These are phyloP conservation scores for Annulohypoxylon bovei DNA, from an alignment of 495 filamentous ascomycete species.

Conservation along the genomic window DNA sequence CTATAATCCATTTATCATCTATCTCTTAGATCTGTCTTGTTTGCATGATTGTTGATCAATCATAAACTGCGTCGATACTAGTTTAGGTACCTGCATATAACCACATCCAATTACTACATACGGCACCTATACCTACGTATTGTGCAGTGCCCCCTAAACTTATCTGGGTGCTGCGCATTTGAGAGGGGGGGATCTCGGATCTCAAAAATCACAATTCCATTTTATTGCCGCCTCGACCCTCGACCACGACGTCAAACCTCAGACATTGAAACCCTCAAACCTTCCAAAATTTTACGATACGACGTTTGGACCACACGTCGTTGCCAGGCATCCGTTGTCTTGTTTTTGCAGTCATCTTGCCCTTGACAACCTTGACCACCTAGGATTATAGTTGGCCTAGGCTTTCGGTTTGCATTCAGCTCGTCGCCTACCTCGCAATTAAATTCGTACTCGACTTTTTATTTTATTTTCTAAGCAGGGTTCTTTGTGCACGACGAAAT, in stretches of 20 bases:
- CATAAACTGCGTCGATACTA: constrained; percentile 10
- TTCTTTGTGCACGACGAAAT: constrained; percentile 7
- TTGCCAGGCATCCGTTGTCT: not conserved
- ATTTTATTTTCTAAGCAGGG: not conserved
- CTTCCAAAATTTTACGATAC: not conserved
- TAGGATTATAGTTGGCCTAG: not conserved
- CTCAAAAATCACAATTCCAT: not conserved
- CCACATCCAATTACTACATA: not conserved
- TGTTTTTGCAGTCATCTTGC: not conserved
- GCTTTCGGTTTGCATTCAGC: constrained; percentile 5
- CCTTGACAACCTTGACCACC: not conserved
- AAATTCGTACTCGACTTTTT: not conserved
- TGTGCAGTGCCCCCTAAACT: not conserved
- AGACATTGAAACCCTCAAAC: not conserved
- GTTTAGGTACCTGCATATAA: constrained; percentile 11
- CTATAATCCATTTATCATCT: not conserved
- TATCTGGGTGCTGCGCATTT: not conserved
- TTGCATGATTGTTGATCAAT: constrained; percentile 46
- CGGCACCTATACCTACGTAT: no score
- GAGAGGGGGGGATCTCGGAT: no score
- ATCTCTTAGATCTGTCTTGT: constrained; percentile 3
- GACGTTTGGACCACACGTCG: not conserved
- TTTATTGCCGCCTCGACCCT: not conserved
- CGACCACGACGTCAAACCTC: not conserved
- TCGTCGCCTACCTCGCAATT: not conserved